phyloP scores from a whole-genome alignment of 768 basidiomycete genomes.

The Trametes cubensis region DNA sequence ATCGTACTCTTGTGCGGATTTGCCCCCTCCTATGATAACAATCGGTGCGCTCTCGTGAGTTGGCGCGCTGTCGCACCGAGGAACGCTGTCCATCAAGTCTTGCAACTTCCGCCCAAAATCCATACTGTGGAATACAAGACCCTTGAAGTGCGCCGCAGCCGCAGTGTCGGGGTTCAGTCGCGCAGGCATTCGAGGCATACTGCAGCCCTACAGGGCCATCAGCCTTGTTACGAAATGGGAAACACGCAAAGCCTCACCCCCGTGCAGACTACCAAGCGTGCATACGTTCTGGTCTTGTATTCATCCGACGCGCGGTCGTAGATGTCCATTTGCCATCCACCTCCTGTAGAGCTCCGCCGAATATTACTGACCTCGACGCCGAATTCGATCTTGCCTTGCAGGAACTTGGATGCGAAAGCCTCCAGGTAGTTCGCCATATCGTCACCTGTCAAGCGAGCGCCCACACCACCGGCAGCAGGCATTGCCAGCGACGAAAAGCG shows the following conservation, averaged over 20 bases:
- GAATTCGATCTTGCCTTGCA: constrained; percentile 48
- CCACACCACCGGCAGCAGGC: constrained; percentile 46
- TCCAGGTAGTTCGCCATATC: constrained; percentile 62
- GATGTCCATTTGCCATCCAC: constrained; percentile 50
- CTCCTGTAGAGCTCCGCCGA: constrained; percentile 25
- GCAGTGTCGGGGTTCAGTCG: constrained; percentile 39
- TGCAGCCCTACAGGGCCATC: constrained; percentile 50
- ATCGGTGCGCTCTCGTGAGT: constrained; percentile 33
- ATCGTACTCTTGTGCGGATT: constrained; percentile 62
- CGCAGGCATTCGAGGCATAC: constrained; percentile 48
- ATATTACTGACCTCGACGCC: constrained; percentile 52
- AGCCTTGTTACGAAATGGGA: background rate
- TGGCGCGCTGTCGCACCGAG: constrained; percentile 27
- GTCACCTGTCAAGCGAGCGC: constrained; percentile 53
- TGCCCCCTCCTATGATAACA: constrained; percentile 64
- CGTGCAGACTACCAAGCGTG: constrained; percentile 59
- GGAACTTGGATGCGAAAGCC: constrained; percentile 49
- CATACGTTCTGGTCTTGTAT: constrained; percentile 42
- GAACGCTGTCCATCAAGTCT: constrained; percentile 41
- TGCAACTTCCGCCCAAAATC: constrained; percentile 46
- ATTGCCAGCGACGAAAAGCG: constrained; percentile 58
- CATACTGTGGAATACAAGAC: constrained; percentile 53
- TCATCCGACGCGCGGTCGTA: constrained; percentile 32
- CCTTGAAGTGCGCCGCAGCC: constrained; percentile 43
- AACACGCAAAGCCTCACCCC: constrained; percentile 42